These are phyloP conservation scores for Phalaenopsis equestris DNA, from an alignment of 106 monocot species.

Conservation along the genomic window DNA sequence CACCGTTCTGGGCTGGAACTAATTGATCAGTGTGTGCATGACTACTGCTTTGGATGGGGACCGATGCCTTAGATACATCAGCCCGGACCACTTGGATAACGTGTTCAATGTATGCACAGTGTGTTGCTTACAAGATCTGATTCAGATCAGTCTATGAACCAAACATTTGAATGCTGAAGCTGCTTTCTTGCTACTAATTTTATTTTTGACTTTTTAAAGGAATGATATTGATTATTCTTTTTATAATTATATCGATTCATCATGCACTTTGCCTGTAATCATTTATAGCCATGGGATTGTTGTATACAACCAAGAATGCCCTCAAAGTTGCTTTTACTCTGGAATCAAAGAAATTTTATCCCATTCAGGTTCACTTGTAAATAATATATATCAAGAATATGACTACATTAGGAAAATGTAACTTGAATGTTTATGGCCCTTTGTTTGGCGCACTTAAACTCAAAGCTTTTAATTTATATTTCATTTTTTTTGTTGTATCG, in stretches of 20 bases:
- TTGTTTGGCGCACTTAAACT: no score
- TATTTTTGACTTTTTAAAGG: background rate
- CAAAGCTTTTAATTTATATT: no score
- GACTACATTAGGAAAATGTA: background rate
- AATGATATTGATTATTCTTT: background rate
- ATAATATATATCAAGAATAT: background rate
- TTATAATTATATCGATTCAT: background rate
- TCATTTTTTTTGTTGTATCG: no score
- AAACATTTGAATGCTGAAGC: background rate
- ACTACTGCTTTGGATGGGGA: no score
- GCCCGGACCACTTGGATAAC: no score
- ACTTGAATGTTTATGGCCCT: background rate
- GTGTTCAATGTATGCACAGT: no score
- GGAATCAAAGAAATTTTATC: background rate
- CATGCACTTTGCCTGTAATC: background rate
- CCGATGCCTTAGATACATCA: no score
- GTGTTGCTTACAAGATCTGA: no score
- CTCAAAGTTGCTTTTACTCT: background rate
- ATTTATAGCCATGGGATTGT: background rate
- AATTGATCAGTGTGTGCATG: no score
- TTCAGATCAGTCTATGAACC: background rate
- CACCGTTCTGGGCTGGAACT: no score
- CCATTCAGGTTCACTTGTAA: background rate
- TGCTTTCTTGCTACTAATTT: background rate
- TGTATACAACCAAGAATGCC: background rate